A percentile compares a stretch with the other conserved stretches of the same genome.
These are phyloP conservation scores for Pythium dissotocum DNA, from an alignment of 352 stramenopile genomes.

Conservation along the genomic window DNA sequence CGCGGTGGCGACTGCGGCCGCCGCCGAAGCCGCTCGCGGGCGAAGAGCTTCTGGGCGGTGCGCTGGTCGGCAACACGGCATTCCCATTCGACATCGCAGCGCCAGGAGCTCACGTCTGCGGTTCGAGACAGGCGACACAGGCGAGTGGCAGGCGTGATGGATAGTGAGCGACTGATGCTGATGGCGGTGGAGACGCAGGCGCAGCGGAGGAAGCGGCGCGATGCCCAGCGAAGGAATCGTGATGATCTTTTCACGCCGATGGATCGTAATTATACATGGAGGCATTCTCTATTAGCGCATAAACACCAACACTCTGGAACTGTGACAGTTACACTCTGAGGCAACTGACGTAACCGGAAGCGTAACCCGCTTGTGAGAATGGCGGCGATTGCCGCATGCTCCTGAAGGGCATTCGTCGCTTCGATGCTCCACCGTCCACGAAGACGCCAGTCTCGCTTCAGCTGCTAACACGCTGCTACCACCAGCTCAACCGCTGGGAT, in stretches of 20 bases:
- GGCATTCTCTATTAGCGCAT: not conserved
- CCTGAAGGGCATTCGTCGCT: constrained; percentile 2
- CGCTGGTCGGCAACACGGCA: constrained; percentile 20
- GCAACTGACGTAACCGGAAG: not conserved
- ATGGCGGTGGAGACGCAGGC: not conserved
- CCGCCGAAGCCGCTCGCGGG: not conserved
- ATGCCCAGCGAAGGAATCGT: constrained; percentile 12
- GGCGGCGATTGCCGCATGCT: not conserved
- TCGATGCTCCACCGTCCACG: not conserved
- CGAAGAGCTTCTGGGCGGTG: constrained; percentile 8
- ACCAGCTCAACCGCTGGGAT: not conserved
- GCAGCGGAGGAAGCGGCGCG: constrained; percentile 11
- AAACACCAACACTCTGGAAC: not conserved
- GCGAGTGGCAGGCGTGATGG: not conserved
- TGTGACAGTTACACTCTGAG: not conserved
- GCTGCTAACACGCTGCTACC: not conserved
- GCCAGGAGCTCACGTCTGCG: not conserved
- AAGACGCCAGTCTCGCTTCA: constrained; percentile 7
- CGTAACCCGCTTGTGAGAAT: not conserved
- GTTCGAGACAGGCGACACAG: not conserved
- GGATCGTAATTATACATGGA: not conserved
- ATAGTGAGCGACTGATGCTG: not conserved
- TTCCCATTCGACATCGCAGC: constrained; percentile 17
- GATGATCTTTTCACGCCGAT: not conserved
- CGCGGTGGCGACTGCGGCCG: not conserved